Evolutionary conservation across 768 basidiomycete genomes (phyloP), one percentile per base, ranked within the genome.

Genomic region (Lactarius deliciosus): DNA sequence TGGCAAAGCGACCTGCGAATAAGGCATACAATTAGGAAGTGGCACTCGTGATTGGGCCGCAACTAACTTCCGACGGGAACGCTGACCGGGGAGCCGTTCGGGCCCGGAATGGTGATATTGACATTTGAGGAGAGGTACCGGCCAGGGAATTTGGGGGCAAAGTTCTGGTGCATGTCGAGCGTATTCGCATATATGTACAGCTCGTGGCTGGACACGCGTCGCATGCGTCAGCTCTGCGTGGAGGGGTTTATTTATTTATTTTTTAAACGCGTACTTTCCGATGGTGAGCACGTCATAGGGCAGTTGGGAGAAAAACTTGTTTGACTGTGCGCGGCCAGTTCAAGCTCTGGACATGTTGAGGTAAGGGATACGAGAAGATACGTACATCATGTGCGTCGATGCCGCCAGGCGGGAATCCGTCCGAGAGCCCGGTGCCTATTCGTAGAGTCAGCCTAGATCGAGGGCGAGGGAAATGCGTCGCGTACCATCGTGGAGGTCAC

Each of bases 241-340:
- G 34, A 1, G 32, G 25, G 28, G 28, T 28, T 28, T 28, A 28
- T 28, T 28, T 28, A 28, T 28, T 28, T 28, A 28, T 11, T 10
- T 50, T 7, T 25, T n/a, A 43, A 61, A 40, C 13, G 32, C 89
- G 41, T 72, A 88, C 86, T 95, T 96, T 73, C 94, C 94, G 60
- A 94, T 92, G 2, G 91, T 78, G 73, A 94, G 83, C 2, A 93
- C 72, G 73, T 96, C 94, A 72, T 93, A 96, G 0, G 89, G 89
- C 22, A 96, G 79, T 63, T 84, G 77, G 22, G 83, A 77, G 69
- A 95, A 79, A 75, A 94, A 88, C 72, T 88, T 78, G 75, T 92
- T 92, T 20, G 90, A 77, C 88, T 91, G 64, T 20, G 56, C 0
- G 22, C 1, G 40, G 6, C 54, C 40, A 20, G 28, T 54, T 64